Evolutionary conservation across 1,284 basidiomycete genomes (phyloP), one percentile per base, ranked within the genome.

Genomic region (Cryptococcus sp.): DNA sequence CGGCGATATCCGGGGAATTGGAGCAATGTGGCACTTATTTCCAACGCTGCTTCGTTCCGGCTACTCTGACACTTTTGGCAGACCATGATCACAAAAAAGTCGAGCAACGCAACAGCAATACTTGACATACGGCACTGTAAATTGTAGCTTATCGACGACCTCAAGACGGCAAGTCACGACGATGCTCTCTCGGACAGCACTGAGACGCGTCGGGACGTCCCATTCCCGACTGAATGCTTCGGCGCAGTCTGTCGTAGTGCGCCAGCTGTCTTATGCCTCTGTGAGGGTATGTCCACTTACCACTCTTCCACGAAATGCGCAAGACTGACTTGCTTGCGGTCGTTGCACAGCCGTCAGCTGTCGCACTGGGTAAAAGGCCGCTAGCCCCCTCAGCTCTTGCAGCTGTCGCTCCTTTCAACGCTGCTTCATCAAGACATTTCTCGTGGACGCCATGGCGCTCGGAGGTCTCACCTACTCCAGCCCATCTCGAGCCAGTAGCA

Each of bases 321-420:
- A 11, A 45, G 51, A 53, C 23, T 44, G 11, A 46, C 47, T n/a
- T 22, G 11, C 50, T 45, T 45, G 16, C 8, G n/a, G 7, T 22
- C 13, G 22, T 45, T n/a, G 22, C 42, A 15, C 5, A 69, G 63
- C 66, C 62, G 11, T 73, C 71, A 5, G 19, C 67, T 17, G 54
- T 67, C n/a, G 67, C 70, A 35, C 67, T 74, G 31, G 71, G 69
- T 22, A 76, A 74, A 52, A 61, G 74, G 42, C 74, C 74, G 2
- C 8, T 1, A 25, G 51, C 57, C 13, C 16, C 54, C 10, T 47
- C 47, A 3, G 16, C 27, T 17, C 10, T 40, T 22, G 15, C 38
- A n/a, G 47, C 47, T 35, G 47, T 23, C 4, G 41, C 47, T 10
- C 38, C 56, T 23, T 39, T 58, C 35, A 35, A 44, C 31, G 42